Evolutionary conservation across 805 yeast genomes (phyloP).

Genomic region (Brettanomyces naardenensis): DNA sequence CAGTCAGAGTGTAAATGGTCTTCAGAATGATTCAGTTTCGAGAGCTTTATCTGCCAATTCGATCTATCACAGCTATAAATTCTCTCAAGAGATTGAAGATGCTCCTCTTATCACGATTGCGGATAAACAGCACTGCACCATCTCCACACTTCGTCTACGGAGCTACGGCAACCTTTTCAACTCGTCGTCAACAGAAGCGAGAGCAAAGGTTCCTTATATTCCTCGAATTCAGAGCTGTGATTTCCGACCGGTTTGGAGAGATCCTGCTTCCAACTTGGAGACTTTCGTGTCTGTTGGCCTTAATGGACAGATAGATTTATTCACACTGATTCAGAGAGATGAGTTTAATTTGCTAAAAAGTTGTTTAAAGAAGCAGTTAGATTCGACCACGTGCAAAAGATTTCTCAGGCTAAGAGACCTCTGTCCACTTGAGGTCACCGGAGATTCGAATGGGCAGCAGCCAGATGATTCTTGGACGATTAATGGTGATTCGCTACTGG

Average conservation of each 20-base stretch:
- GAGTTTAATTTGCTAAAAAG: conserved; percentile 9
- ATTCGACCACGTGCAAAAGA: not conserved
- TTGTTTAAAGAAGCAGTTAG: not conserved
- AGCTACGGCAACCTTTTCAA: conserved; percentile 3
- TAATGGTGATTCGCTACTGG: not conserved
- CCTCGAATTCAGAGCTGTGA: conserved; percentile 25
- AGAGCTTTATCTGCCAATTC: conserved; percentile 18
- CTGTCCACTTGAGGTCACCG: not conserved
- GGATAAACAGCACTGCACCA: conserved; percentile 15
- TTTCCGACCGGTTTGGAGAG: conserved; percentile 27
- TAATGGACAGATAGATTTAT: conserved; percentile 27
- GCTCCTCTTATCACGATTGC: conserved; percentile 7
- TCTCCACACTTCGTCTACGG: conserved; percentile 9
- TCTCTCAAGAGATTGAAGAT: conserved; percentile 4
- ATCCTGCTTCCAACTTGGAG: not conserved
- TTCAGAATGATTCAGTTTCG: conserved; percentile 13
- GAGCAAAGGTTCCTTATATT: conserved; percentile 21
- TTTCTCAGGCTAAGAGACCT: not conserved
- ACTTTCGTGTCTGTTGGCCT: conserved; percentile 26
- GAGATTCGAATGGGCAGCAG: not conserved
- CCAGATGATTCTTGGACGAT: not conserved
- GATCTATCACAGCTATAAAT: conserved; percentile 8
- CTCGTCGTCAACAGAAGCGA: conserved; percentile 6
- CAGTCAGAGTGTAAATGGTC: conserved; percentile 9
- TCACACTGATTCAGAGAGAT: conserved; percentile 7